Conservation (phyloP, 2,329 filamentous ascomycete genomes). For the Ascomycota sp. region DNA sequence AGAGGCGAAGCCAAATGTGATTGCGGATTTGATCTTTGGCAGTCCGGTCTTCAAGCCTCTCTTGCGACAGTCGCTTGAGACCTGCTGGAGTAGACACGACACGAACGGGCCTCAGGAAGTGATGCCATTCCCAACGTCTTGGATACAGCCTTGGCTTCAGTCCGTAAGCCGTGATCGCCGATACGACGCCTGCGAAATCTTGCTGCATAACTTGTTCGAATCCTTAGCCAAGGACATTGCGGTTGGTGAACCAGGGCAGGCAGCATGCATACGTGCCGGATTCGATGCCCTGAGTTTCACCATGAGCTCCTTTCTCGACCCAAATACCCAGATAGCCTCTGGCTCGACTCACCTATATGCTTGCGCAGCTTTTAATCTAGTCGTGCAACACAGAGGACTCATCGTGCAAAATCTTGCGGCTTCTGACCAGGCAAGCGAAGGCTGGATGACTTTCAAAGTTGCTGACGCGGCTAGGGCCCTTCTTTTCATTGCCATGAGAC, state of each 20-base stretch:
- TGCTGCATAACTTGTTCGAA: constrained; percentile 55
- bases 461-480: constrained; percentile 22
- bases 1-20: constrained; percentile 55
- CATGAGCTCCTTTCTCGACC: constrained; percentile 32
- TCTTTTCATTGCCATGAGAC: constrained; percentile 32
- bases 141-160: constrained; percentile 57
- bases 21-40: constrained; percentile 68
- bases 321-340: constrained; percentile 20
- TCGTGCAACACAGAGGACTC: constrained; percentile 39
- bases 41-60: constrained; percentile 45
- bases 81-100: constrained; percentile 19
- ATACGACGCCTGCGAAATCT: constrained; percentile 59
- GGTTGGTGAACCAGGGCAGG: constrained; percentile 35
- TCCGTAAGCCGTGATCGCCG: constrained; percentile 61
- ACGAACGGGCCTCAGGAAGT: constrained; percentile 20
- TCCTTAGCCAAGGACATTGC: constrained; percentile 32
- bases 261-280: constrained; percentile 43
- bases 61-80: constrained; percentile 37
- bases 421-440: constrained; percentile 9
- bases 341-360: constrained; percentile 39
- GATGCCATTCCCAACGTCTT: constrained; percentile 48
- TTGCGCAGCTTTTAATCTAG: constrained; percentile 43
- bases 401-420: constrained; percentile 22
- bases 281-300: constrained; percentile 38
- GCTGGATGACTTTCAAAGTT: constrained; percentile 19